Evolutionary conservation across 805 yeast genomes (phyloP), one percentile per base, ranked within the genome.

Genomic region (Brettanomyces custersianus): DNA sequence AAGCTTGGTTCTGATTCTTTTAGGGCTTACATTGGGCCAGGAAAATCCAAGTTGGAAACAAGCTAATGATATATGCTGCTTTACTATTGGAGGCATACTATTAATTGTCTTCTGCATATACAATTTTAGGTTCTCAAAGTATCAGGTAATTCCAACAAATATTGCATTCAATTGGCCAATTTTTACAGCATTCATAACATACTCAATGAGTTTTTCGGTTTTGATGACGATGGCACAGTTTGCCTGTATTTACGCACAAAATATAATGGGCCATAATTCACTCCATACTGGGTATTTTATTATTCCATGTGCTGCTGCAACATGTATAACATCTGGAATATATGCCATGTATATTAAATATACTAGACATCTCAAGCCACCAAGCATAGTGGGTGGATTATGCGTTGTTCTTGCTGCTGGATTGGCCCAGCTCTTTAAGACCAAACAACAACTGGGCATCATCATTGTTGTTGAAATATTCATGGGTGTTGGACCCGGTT

Each of bases 1-100:
- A 4, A 70, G 72, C 1, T 44, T 66, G 30, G 70, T 73, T 4
- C 47, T 75, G 30, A 39, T 72, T 1, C 52, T 77, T 37, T 52
- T 77, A 23, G 82, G 67, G 0, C 49, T 77, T 25, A 65, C 78
- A 0, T 68, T 75, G 45, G 81, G 81, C 12, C 80, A 78, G 3
- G 52, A 57, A 23, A 59, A 66, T 21, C 66, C 54, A 43, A 56
- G 72, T 4, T 77, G 83, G 83, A 52, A 54, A 4, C 66, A 77
- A 1, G 73, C 71, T 13, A 66, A 71, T 4, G 68, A 71, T 4
- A 66, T 77, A 10, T 47, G 57, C 15, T 65, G 69, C 34, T 65
- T 76, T 36, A 55, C 69, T 5, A 23, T 74, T 21, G 74, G 77
- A 10, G 68, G 66, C 0, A 9, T 66, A 4, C 36, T 63, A 2